Percentiles rank a stretch among this genome's conserved stretches.
phyloP scores from a whole-genome alignment of 371 early-diverging fungal genomes.

The Mortierella sp. region DNA sequence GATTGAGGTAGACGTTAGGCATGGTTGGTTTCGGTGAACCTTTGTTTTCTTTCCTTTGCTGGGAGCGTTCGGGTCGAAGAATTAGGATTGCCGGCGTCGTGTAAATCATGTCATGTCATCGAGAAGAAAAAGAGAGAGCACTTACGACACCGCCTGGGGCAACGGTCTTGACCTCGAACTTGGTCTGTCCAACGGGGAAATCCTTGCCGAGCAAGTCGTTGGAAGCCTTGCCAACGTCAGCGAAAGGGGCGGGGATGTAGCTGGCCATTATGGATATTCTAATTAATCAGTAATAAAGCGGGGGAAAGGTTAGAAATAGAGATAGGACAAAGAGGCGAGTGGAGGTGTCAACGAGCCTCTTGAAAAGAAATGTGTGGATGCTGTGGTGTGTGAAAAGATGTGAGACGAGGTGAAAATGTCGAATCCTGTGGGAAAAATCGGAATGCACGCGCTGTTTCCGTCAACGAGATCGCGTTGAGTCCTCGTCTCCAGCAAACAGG shows the following conservation, averaged over 20 bases:
- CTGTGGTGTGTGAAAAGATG: not conserved
- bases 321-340: not conserved
- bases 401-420: conserved; percentile 6
- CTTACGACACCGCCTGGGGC: conserved; percentile 95
- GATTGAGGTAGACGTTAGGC: not conserved
- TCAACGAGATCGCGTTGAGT: not conserved
- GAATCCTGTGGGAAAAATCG: conserved; percentile 15
- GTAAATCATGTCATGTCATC: not conserved
- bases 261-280: conserved; percentile 54
- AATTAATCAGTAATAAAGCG: not conserved
- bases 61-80: not conserved
- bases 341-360: not conserved
- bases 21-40: not conserved
- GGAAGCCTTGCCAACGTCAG: conserved; percentile 96
- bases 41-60: conserved; percentile 1
- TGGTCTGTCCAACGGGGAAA: conserved; percentile 93
- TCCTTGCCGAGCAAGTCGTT: conserved; percentile 97
- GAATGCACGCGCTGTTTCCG: conserved; percentile 2
- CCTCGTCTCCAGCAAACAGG: not conserved
- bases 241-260: conserved; percentile 80
- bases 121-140: conserved; percentile 25
- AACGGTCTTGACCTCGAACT: conserved; percentile 97
- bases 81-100: not conserved
- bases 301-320: not conserved
- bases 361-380: not conserved